Evolutionary conservation across 148 eudicot species (phyloP).

Genomic region (Rhododendron simsii): DNA sequence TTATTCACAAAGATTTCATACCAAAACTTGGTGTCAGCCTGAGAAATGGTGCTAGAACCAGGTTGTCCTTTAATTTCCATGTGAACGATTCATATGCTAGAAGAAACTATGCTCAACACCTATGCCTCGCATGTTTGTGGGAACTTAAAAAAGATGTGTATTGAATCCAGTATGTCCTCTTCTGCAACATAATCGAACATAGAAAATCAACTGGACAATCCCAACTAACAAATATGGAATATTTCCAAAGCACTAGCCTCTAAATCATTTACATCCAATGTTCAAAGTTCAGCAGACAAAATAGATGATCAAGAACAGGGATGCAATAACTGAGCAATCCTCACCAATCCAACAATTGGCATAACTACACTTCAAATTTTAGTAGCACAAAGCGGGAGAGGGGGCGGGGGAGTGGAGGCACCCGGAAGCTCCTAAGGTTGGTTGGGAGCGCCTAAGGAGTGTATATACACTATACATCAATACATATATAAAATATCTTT

Average conservation of each 20-base stretch:
- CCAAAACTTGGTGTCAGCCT: not conserved
- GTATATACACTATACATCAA: too few relatives aligned
- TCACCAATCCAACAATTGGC: not conserved
- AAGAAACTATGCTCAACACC: not conserved
- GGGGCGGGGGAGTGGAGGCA: not conserved
- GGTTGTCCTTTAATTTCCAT: not conserved
- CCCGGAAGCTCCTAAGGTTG: not conserved
- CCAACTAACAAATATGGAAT: not conserved
- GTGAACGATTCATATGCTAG: not conserved
- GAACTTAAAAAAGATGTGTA: not conserved
- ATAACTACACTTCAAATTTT: not conserved
- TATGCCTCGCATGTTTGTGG: not conserved
- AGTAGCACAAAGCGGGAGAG: not conserved
- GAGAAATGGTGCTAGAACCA: not conserved
- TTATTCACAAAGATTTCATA: not conserved
- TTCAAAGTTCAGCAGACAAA: not conserved
- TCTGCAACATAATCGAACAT: not conserved
- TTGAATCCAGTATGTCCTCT: not conserved
- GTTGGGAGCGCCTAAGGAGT: not conserved
- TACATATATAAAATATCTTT: too few relatives aligned
- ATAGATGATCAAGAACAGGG: not conserved
- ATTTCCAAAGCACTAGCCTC: not conserved
- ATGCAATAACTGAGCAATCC: not conserved
- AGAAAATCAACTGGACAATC: not conserved
- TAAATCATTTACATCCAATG: not conserved